Evolutionary conservation across 495 filamentous ascomycete genomes (phyloP), one percentile per base, ranked within the genome.

Genomic region (Oleoguttula mirabilis): DNA sequence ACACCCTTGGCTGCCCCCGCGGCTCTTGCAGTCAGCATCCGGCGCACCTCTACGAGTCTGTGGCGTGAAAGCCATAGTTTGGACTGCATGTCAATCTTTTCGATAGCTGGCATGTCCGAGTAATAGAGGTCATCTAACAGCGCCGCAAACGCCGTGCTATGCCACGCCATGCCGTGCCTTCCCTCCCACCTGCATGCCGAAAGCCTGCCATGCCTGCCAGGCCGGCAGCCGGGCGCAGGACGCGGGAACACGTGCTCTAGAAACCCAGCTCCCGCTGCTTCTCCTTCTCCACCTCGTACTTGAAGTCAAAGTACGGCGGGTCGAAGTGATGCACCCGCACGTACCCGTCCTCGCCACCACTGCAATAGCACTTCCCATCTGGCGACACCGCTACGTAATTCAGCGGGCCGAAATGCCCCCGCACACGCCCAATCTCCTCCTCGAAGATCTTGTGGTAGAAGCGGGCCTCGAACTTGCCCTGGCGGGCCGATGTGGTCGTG

Each of bases 401-500:
- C 52, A 95, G 72, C 38, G 88, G 88, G 61, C 90, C 90, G 66
- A 98, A 98, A 65, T 98, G 90, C 34, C 90, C 90, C 53, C 85
- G 72, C 50, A 98, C 90, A 63, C 90, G 76, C 48, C 90, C 92
- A 60, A 95, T 92, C 71, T 98, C 90, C 60, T 95, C 88, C 65
- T 93, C 86, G 62, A 98, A 95, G 55, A 98, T 77, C 70, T 88
- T 94, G 76, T 98, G 90, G 71, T 93, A 98, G 72, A 98, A 95
- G 38, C 90, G 75, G 19, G 90, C 92, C 63, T 98, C 90, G 71
- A 98, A 98, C 66, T 95, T 95, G 63, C 90, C 90, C 65, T 96
- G 90, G 36, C 90, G 75, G 10, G 84, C 77, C 21, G 79, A 79
- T 30, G 90, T 98, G 14, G 83, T 92, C n/a, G 90, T 98, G 61